A percentile compares a stretch with the other conserved stretches of the same genome.
These are phyloP conservation scores for Kodamaea kaohsiungensis DNA, from an alignment of 805 yeast genomes.

Conservation along the genomic window DNA sequence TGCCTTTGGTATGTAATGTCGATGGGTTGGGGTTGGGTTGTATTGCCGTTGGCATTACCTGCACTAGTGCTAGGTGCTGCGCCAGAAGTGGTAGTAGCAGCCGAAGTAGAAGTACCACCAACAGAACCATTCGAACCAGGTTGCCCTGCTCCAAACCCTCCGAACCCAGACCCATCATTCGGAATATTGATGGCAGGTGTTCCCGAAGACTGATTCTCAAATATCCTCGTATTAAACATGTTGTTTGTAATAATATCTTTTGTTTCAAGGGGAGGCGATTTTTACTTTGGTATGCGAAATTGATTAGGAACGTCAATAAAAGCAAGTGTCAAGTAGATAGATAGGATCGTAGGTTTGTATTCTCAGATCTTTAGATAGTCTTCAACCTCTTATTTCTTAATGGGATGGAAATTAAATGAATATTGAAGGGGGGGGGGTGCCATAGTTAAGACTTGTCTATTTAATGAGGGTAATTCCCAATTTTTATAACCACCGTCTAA, in stretches of 20 bases:
- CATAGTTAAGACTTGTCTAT: no score
- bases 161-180: slow-evolving; percentile 7
- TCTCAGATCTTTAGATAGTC: no score
- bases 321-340: no score
- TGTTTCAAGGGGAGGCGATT: slow-evolving; percentile 4
- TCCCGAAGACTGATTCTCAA: slow-evolving; percentile 30
- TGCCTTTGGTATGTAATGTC: slow-evolving; percentile 46
- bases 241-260: not conserved
- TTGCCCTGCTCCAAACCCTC: not conserved
- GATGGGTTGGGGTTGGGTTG: slow-evolving; percentile 39
- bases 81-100: no score
- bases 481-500: no score
- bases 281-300: slow-evolving; percentile 1
- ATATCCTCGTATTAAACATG: slow-evolving; percentile 46
- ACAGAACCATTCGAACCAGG: not conserved
- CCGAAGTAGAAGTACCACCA: no score
- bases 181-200: slow-evolving; percentile 34
- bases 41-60: slow-evolving; percentile 4
- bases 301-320: not conserved
- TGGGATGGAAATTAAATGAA: no score
- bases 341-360: no score
- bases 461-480: no score
- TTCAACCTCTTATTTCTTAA: no score
- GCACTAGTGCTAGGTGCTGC: not conserved
- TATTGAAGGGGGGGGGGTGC: no score